Base-by-base conservation (phyloP, 2,329 filamentous ascomycete genomes). In the Cladophialophora carrionii region DNA sequence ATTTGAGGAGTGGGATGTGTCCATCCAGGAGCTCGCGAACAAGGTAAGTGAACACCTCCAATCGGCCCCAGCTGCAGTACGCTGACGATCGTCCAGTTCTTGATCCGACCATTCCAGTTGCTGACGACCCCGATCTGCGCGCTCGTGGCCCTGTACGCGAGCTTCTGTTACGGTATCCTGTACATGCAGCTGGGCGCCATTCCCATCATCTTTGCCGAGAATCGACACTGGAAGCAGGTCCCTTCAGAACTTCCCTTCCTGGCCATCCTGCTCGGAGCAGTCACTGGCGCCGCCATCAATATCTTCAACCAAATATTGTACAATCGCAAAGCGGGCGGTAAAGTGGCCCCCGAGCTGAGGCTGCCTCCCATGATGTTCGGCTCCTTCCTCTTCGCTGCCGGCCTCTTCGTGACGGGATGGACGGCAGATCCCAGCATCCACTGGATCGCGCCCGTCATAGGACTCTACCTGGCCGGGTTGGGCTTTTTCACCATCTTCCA, bases 341-440 rank as follows among this genome's bases (percentile, higher is more conserved):
- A 66, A 48, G 65, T 68, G 3, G 65, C 75, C 8, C 74, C 73
- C 61, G 85, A 87, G 75, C 82, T 82, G 55, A 83, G 82, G 55
- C 73, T 86, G 3, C 81, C 82, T 1, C 80, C 82, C 8, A 80
- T 79, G 62, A 82, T 84, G 70, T 67, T 82, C 2, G 82, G 82
- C 26, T 80, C 78, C 62, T 76, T 85, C 46, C 75, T 77, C 20
- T 79, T 88, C 48, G n/a, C 41, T 6, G 73, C 84, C 43, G 82
- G 84, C 7, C 76, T 87, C 4, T 86, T 87, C 73, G 84, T 84
- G 82, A 83, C 86, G 59, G 85, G 84, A 0, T 87, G 85, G 85
- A 85, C 84, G 1, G 82, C 84, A 49, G 81, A 78, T 63, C 67
- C 66, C 2, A 68, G 57, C 58, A 65, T 8, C 66, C 56, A 76